Evolutionary conservation across 148 eudicot genomes (phyloP), one percentile per base, ranked within the genome.

Genomic region (Nyssa sinensis): DNA sequence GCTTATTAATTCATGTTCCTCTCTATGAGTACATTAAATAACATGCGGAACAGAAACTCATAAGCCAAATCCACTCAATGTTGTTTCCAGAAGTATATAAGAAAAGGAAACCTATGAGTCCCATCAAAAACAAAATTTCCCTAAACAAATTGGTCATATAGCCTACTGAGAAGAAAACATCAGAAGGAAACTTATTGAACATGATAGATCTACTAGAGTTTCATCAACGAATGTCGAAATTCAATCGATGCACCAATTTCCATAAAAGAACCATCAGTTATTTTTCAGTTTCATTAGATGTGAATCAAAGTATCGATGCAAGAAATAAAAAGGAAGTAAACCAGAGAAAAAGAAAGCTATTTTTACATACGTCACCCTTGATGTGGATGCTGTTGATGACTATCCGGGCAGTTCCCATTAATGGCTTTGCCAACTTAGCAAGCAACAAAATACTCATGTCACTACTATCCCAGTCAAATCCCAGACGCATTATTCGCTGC

Each of bases 381-480:
- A 96, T 82, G 82, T 86, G 94, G 81, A 96, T 83, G 78, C 85
- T 81, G 80, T 91, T 96, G 66, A 96, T 78, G 65, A 86, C 88
- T 62, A 96, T 96, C 53, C 98, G 88, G 67, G 99, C 99, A 81
- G 99, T 88, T 76, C 98, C 99, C 82, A 83, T 86, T 21, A 91
- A 81, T 57, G 98, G 98, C 84, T 84, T 89, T 60, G 93, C 90
- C 80, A 96, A 80, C 89, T 96, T 96, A 59, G 98, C 94, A 71
- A 80, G 83, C 82, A 96, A 80, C 93, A 89, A 78, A 66, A 96
- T 89, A 81, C 89, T 91, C 79, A 96, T 83, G 31, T 96, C 97
- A 25, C 71, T 75, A 59, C 97, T 86, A 71, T 96, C 98, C 99
- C 99, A 96, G 68, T 91, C 95, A 78, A 96, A 93, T 65, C 93